Evolutionary conservation across 805 yeast species (phyloP), one percentile per base, ranked within the genome.

Genomic region (Candida fluviatilis): DNA sequence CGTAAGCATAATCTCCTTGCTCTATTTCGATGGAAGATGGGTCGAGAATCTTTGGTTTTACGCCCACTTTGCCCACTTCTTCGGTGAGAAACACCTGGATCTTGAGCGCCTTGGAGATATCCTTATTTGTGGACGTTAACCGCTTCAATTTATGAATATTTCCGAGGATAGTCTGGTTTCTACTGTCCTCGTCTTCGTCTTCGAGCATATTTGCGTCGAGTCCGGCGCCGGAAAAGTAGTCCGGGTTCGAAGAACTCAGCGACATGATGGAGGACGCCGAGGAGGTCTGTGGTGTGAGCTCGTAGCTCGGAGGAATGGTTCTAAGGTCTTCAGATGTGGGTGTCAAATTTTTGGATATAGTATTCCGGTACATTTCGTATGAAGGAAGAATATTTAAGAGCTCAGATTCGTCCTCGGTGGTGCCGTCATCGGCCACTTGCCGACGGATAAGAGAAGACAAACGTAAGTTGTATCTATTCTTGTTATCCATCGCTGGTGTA

Each of bases 361-460:
- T 64, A 13, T 65, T 57, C 43, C 60, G 63, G 41, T 57, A 61
- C 71, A 66, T 64, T 23, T 59, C 62, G 43, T 66, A 66, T 3
- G 69, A 63, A 3, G 72, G 72, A 14, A 66, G 50, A 31, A 66
- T 66, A 37, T 60, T 63, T 34, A 64, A 48, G 34, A 66, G 47
- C 18, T 52, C 52, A 21, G 58, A 62, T 5, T 52, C 58, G 28
- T 42, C 51, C 19, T 47, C 47, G 2, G 35, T 39, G 8, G 18
- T 34, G 6, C 36, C 25, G 16, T 25, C 39, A 10, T 35, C 37
- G 11, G 17, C 34, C 4, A 34, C 29, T 16, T 36, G 36, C 14
- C 40, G 35, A 5, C 41, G 28, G n/a, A 47, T 40, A 10, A 52
- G 35, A 16, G 51, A 39, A 5, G 57, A 41, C 18, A 55, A 44